Base-by-base conservation (phyloP, 2,329 filamentous ascomycete genomes). In the Cercospora sesami region DNA sequence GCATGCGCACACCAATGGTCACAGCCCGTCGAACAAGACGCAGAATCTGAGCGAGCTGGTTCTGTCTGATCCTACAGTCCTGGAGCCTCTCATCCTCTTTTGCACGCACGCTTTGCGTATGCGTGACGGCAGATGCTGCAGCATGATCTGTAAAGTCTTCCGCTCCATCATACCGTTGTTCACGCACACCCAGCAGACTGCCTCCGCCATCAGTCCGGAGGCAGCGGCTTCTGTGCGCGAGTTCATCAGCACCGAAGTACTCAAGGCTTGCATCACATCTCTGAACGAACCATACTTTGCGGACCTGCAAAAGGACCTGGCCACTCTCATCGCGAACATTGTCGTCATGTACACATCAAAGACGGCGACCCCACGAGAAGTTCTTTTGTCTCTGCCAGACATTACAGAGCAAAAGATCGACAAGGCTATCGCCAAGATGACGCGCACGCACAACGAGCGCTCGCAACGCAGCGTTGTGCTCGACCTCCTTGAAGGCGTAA, bases 281-380 rank as follows among this genome's bases (percentile, higher is more conserved):
- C 88, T 99, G 61, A 92, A 98, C 80, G 95, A 99, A 73, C 90
- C 93, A 0, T 97, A 98, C 79, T 99, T 98, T 79, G 94, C 97
- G 36, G 95, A 99, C 73, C 87, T 96, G 70, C 95, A 99, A 76
- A 94, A 94, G 77, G 94, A 99, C 62, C 85, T 99, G 23, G 94
- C 93, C 0, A 87, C 89, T 23, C 84, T 98, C 42, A 97, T 99
- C 69, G 94, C 94, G 0, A 87, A 90, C 4, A 95, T 98, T 69
- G 85, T 97, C 74, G 86, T 90, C 8, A 86, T 91, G 69, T 97
- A 97, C 77, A 87, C 88, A 12, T 83, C 87, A 0, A 80, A 87
- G 33, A 94, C 90, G 7, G 76, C 84, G 6, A 95, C 91, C 0
- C 92, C 94, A 0, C 85, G 89, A 21, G 83, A 89, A 5, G 86